Conservation (phyloP, 306 rosid genomes). For the Ormosia emarginata region DNA sequence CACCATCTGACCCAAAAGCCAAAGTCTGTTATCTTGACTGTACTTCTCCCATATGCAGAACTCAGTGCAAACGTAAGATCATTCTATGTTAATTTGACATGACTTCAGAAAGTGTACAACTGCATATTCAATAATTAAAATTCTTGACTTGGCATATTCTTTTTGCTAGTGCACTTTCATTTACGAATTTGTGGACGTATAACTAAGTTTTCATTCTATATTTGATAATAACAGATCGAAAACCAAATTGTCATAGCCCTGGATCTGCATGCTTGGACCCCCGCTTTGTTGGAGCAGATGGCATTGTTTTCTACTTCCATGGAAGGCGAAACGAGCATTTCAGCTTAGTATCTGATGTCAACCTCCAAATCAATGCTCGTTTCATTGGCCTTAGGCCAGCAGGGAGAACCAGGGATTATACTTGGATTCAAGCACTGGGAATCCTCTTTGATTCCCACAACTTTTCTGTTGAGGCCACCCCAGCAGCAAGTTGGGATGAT, state of each 20-base stretch:
- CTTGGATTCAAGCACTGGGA: conserved; percentile 88
- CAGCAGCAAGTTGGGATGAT: conserved; percentile 48
- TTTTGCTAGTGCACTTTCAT: neutral
- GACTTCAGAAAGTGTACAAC: neutral
- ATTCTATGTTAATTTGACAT: neutral
- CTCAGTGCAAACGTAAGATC: conserved; percentile 70
- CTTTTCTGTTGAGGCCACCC: conserved; percentile 59
- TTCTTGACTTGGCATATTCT: neutral
- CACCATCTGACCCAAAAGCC: conserved; percentile 48
- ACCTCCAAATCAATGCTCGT: conserved; percentile 71
- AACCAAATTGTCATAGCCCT: conserved; percentile 65
- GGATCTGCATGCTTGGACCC: conserved; percentile 92
- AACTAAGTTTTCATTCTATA: neutral
- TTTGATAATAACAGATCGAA: conserved; percentile 39
- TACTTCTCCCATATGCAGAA: conserved; percentile 60
- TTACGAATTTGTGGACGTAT: neutral
- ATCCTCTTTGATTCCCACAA: conserved; percentile 51
- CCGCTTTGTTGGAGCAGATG: conserved; percentile 80
- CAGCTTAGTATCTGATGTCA: conserved; percentile 59
- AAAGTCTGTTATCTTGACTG: conserved; percentile 75
- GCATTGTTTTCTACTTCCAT: conserved; percentile 81
- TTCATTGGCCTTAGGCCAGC: conserved; percentile 73
- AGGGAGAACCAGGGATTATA: conserved; percentile 60
- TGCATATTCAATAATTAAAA: neutral
- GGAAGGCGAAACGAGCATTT: conserved; percentile 68